Evolutionary conservation across 2,329 filamentous ascomycete genomes (phyloP).

Genomic region (Aplosporella prunicola): DNA sequence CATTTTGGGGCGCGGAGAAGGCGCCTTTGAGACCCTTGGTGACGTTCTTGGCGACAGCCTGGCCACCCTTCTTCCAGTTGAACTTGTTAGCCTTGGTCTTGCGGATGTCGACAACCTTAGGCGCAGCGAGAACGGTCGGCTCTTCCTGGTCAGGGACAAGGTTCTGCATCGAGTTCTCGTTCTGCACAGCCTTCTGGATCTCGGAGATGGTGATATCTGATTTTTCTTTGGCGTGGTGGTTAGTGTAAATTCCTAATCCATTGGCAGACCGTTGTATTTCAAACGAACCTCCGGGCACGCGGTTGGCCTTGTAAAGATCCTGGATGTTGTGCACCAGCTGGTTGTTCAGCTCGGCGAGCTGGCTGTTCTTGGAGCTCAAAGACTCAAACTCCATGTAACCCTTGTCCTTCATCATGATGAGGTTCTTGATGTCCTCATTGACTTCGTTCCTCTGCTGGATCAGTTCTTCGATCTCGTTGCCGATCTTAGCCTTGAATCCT

Average conservation of each 20-base stretch:
- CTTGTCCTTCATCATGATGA: constrained; percentile 80
- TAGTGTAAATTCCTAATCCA: constrained; percentile 53
- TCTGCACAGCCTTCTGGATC: constrained; percentile 34
- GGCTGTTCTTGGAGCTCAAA: constrained; percentile 85
- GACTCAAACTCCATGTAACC: constrained; percentile 94
- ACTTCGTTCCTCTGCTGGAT: constrained; percentile 79
- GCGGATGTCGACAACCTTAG: constrained; percentile 90
- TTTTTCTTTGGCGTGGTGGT: constrained; percentile 27
- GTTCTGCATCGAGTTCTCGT: constrained; percentile 30
- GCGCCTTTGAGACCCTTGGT: constrained; percentile 90
- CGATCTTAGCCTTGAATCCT: constrained; percentile 70
- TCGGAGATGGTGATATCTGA: constrained; percentile 29
- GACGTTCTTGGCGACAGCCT: constrained; percentile 87
- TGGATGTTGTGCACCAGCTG: constrained; percentile 92
- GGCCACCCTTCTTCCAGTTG: constrained; percentile 96
- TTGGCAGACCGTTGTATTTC: constrained; percentile 39
- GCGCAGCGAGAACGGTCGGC: constrained; percentile 54
- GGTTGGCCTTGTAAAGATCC: constrained; percentile 76
- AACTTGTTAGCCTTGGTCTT: constrained; percentile 88
- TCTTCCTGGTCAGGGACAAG: constrained; percentile 54
- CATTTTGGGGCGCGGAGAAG: constrained; percentile 57
- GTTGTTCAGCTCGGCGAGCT: constrained; percentile 87
- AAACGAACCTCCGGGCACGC: constrained; percentile 39
- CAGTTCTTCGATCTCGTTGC: constrained; percentile 70
- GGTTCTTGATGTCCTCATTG: constrained; percentile 72